Base-by-base conservation (phyloP, 306 rosid genomes). In the Dalbergia oliveri region DNA sequence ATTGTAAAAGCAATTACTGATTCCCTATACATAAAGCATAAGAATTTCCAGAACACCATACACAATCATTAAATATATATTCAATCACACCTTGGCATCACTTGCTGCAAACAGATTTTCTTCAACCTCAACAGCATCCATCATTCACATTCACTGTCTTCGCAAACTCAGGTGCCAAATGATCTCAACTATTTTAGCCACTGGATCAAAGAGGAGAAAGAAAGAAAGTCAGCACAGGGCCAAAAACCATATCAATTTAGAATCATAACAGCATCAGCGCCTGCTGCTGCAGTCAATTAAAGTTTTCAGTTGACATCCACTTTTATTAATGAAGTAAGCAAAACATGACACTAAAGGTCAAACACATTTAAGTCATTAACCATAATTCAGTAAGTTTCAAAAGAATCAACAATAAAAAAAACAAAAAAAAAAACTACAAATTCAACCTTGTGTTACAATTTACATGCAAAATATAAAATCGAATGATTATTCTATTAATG, bases 61-160 rank as follows among this genome's bases (percentile, higher is more conserved):
- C 33, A 63, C 75, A 56, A 44, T 57, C 69, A 69, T 18, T 77
- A 10, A 85, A 70, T 64, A 56, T 68, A 56, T 18, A 39, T 18
- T 9, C 34, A 33, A 61, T 49, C 63, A 72, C 86, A 95, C 97
- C 97, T 95, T 96, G 70, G 98, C 98, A 79, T 93, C 99, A 78
- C 90, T 87, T 65, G 89, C 86, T 8, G 94, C 89, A 75, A 93
- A 89, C 61, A 90, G 74, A 86, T 82, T 93, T 81, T 93, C 99
- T 82, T 96, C 97, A 58, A 90, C 91, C 85, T 90, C 98, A 0
- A 69, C 35, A 74, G 84, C 72, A 83, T 96, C 97, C 99, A 96
- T 96, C 57, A 67, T 86, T 84, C 76, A 47, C 81, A 82, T 73
- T 66, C 80, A 51, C 70, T 21, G 59, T 49, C 31, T 35, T 77